phyloP scores from a whole-genome alignment of 148 eudicot species.

The Pharnaceum exiguum region DNA sequence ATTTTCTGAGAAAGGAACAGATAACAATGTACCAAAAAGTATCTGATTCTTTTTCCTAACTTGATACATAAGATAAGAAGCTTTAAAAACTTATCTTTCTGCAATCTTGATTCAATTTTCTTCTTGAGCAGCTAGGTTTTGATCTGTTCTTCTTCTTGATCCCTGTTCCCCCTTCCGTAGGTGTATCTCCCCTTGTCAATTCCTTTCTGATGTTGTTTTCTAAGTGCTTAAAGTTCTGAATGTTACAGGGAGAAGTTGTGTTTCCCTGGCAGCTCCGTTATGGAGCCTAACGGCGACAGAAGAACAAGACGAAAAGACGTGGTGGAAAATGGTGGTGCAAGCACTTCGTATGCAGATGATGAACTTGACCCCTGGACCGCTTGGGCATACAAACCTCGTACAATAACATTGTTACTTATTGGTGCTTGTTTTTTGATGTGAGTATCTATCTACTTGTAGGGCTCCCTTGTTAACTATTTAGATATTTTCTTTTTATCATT shows the following conservation, averaged over 20 bases:
- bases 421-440: slow-evolving; percentile 97
- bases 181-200: background rate
- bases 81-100: no score
- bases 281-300: slow-evolving; percentile 53
- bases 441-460: slow-evolving; percentile 23
- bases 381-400: slow-evolving; percentile 95
- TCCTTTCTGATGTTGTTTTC: background rate
- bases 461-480: background rate
- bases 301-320: slow-evolving; percentile 28
- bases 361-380: slow-evolving; percentile 99
- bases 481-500: background rate
- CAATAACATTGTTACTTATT: slow-evolving; percentile 72
- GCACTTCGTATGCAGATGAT: slow-evolving; percentile 40
- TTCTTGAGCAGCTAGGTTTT: background rate
- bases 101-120: no score
- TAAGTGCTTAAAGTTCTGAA: background rate
- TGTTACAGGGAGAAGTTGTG: slow-evolving; percentile 7
- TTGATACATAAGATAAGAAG: no score
- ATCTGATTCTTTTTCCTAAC: no score
- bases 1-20: no score
- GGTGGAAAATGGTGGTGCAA: slow-evolving; percentile 50
- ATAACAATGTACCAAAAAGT: no score
- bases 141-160: background rate
- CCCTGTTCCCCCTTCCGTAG: background rate
- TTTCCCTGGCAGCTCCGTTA: slow-evolving; percentile 10